A percentile compares a stretch with the other conserved stretches of the same genome.
These are phyloP conservation scores for Lentithecium fluviatile DNA, from an alignment of 495 filamentous ascomycete species.

Conservation along the genomic window DNA sequence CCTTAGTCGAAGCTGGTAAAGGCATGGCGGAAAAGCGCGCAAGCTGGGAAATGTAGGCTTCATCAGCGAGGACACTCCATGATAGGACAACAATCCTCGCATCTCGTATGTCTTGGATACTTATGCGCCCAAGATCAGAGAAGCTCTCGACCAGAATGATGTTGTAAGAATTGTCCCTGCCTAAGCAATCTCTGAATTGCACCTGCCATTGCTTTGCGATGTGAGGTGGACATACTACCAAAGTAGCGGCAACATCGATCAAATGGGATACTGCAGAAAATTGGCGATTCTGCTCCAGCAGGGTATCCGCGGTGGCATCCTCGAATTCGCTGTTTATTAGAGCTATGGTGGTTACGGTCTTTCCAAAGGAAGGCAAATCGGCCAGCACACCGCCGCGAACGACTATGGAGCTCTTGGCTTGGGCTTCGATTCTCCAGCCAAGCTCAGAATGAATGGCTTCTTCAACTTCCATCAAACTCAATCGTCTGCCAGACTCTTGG, in stretches of 20 bases:
- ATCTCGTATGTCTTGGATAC: slow-evolving; percentile 46
- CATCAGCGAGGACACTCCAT: slow-evolving; percentile 48
- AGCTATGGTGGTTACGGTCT: slow-evolving; percentile 71
- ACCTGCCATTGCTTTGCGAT: slow-evolving; percentile 66
- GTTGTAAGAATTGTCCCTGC: slow-evolving; percentile 32
- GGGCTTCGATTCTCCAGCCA: slow-evolving; percentile 62
- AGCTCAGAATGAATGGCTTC: slow-evolving; percentile 60
- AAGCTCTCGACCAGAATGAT: slow-evolving; percentile 48
- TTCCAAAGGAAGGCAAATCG: slow-evolving; percentile 78
- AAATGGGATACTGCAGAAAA: background rate
- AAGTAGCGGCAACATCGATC: slow-evolving; percentile 61
- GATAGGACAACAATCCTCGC: slow-evolving; percentile 60
- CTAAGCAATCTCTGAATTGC: slow-evolving; percentile 62
- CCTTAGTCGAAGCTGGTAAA: slow-evolving; percentile 42
- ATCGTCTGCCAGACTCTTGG: slow-evolving; percentile 56
- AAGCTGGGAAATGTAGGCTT: slow-evolving; percentile 52
- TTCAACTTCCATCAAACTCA: slow-evolving; percentile 66
- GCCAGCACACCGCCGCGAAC: slow-evolving; percentile 70
- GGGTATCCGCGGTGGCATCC: background rate
- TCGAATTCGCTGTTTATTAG: slow-evolving; percentile 56
- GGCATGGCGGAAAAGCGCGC: slow-evolving; percentile 54
- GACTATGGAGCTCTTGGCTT: slow-evolving; percentile 48
- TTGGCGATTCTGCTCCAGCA: slow-evolving; percentile 7
- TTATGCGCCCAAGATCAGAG: slow-evolving; percentile 39
- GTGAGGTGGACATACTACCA: slow-evolving; percentile 65